Evolutionary conservation across 2,329 filamentous ascomycete species (phyloP).

Genomic region (Pseudogymnoascus sp.): DNA sequence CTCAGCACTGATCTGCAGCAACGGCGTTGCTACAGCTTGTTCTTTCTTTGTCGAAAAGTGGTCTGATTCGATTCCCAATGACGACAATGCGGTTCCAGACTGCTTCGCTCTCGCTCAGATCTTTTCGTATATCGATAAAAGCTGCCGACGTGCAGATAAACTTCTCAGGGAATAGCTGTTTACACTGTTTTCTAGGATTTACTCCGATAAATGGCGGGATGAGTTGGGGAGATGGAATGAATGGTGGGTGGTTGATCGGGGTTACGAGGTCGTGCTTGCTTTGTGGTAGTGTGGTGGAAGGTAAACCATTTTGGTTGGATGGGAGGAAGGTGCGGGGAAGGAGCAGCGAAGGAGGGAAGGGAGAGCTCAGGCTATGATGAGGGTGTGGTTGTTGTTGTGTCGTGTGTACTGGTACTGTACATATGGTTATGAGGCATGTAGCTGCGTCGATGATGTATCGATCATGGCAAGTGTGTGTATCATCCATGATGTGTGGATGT

Average conservation of each 20-base stretch:
- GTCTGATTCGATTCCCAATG: not conserved
- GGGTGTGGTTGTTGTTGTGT: not conserved
- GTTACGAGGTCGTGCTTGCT: not conserved
- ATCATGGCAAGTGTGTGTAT: slow-evolving; percentile 5
- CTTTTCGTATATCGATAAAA: not conserved
- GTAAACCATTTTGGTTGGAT: not conserved
- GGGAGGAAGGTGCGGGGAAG: not conserved
- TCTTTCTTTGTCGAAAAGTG: not conserved
- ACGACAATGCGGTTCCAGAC: not conserved
- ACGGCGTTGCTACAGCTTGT: not conserved
- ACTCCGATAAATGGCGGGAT: slow-evolving; percentile 5
- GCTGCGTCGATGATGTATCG: not conserved
- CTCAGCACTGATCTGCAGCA: not conserved
- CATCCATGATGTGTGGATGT: slow-evolving; percentile 5
- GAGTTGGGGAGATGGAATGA: not conserved
- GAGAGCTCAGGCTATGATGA: slow-evolving; percentile 4
- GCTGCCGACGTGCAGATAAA: not conserved
- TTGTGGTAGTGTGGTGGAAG: not conserved
- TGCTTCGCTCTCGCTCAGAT: not conserved
- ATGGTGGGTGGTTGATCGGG: not conserved
- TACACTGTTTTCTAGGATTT: not conserved
- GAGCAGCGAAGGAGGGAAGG: not conserved
- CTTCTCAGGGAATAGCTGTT: not conserved
- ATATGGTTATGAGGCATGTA: not conserved
- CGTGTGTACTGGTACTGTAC: not conserved